Evolutionary conservation across 306 rosid genomes (phyloP), one percentile per base, ranked within the genome.

Genomic region (Dicorynia guianensis): DNA sequence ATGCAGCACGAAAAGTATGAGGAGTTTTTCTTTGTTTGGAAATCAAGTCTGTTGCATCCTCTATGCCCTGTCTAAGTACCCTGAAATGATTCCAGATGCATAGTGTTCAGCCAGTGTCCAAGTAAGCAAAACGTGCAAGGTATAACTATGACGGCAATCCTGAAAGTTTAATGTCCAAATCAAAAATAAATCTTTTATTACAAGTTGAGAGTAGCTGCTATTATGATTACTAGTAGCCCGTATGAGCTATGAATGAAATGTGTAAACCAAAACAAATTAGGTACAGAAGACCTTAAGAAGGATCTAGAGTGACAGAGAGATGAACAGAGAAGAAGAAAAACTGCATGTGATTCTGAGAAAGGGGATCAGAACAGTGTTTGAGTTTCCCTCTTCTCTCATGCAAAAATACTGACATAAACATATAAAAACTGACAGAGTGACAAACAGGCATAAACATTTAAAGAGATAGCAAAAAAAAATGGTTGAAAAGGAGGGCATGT

Each of bases 1-100:
- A 71, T 18, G 36, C 81, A 67, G 87, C 56, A 66, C 55, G 80
- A 40, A 71, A 68, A 79, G 85, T 74, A 64, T 5, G 64, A 34
- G 55, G 80, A 47, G 73, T 69, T 80, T 81, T 83, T 74, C 79
- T 87, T 71, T 91, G 82, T 76, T 82, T 78, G 66, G 81, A 69
- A 79, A 92, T 68, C 77, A 92, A 68, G 80, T 85, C 90, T 25
- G 87, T 83, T 19, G 92, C 60, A 62, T 89, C 88, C 10, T 8
- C 6, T 77, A 89, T 79, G 67, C 85, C 48, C 81, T 71, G 67
- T 79, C 42, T 86, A 71, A 92, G 59, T 44, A 67, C 77, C 86
- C 98, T 95, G 91, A 71, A 70, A 86, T 19, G 33, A 55, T 72
- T 80, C 49, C 77, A 56, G 64, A 81, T 55, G 54, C 52, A 69